A percentile compares a stretch with the other conserved stretches of the same genome.
Conservation (phyloP, 805 yeast species). For the Candida chilensis region DNA sequence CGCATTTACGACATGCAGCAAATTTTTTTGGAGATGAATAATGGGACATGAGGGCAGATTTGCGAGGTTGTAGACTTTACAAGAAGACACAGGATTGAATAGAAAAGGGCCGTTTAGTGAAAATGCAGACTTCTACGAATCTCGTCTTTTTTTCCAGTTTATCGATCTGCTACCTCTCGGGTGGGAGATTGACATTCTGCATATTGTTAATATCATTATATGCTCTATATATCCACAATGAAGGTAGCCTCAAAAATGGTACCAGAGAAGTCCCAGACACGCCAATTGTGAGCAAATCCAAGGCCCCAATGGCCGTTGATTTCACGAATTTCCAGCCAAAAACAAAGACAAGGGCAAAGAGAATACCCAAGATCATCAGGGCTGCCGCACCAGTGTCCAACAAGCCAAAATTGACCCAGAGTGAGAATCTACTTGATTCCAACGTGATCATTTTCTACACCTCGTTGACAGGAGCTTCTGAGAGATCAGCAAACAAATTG, state of each 20-base stretch:
- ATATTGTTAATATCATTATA: too few relatives aligned
- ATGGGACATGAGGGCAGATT: too few relatives aligned
- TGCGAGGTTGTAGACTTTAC: too few relatives aligned
- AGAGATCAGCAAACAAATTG: conserved; percentile 53
- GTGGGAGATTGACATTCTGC: conserved; percentile 1
- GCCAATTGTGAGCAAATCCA: conserved; percentile 2
- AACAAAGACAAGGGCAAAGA: conserved; percentile 13
- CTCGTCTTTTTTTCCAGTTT: neutral
- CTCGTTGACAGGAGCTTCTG: conserved; percentile 77
- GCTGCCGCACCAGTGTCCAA: conserved; percentile 18
- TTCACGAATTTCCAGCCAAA: conserved; percentile 22
- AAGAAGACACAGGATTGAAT: too few relatives aligned
- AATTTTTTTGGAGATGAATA: too few relatives aligned
- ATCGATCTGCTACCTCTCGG: neutral
- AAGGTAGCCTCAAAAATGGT: neutral
- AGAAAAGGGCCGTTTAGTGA: too few relatives aligned
- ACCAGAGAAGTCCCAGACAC: neutral
- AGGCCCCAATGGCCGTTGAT: conserved; percentile 28
- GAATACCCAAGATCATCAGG: conserved; percentile 32
- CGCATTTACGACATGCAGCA: too few relatives aligned
- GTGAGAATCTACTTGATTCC: conserved; percentile 37
- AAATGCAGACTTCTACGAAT: too few relatives aligned
- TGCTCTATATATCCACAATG: too few relatives aligned
- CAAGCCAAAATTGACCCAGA: conserved; percentile 19
- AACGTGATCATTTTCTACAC: conserved; percentile 70